These are phyloP conservation scores for Megacollybia marginata DNA, from an alignment of 768 basidiomycete genomes.

Conservation along the genomic window DNA sequence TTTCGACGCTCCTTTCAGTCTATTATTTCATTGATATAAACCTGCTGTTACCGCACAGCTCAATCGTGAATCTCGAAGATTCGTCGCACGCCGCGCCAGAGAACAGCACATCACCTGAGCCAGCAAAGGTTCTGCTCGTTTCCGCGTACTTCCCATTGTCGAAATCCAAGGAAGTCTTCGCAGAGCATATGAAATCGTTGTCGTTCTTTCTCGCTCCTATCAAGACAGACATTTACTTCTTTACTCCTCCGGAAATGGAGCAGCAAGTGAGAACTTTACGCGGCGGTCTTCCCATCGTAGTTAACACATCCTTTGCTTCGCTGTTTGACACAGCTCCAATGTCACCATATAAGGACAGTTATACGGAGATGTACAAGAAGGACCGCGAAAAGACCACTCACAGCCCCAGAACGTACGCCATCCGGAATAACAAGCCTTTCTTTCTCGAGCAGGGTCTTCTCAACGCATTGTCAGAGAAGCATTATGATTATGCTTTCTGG, in stretches of 20 bases:
- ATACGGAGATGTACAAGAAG: conserved; percentile 32
- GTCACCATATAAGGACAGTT: conserved; percentile 14
- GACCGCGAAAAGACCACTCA: conserved; percentile 40
- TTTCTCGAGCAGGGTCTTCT: conserved; percentile 35
- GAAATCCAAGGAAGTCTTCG: conserved; percentile 39
- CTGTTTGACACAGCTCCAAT: conserved; percentile 45
- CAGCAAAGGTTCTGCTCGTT: conserved; percentile 30
- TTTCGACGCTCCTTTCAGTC: too few species aligned
- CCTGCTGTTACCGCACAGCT: too few species aligned
- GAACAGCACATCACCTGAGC: too few species aligned
- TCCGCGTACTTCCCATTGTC: conserved; percentile 46
- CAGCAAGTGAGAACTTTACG: conserved; percentile 22
- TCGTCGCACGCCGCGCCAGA: too few species aligned
- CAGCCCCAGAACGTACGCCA: conserved; percentile 42
- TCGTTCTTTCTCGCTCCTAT: conserved; percentile 32
- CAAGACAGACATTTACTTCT: conserved; percentile 47
- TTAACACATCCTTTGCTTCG: conserved; percentile 38
- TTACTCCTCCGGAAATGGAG: conserved; percentile 33
- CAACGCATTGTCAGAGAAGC: conserved; percentile 17
- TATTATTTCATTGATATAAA: too few species aligned
- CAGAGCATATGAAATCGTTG: conserved; percentile 41
- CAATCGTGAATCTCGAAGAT: too few species aligned
- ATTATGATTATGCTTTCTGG: conserved; percentile 53
- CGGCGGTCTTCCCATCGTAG: conserved; percentile 24
- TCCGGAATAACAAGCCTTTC: conserved; percentile 51